Evolutionary conservation across 2,329 filamentous ascomycete species (phyloP).

Genomic region (Calonectria crousiana): DNA sequence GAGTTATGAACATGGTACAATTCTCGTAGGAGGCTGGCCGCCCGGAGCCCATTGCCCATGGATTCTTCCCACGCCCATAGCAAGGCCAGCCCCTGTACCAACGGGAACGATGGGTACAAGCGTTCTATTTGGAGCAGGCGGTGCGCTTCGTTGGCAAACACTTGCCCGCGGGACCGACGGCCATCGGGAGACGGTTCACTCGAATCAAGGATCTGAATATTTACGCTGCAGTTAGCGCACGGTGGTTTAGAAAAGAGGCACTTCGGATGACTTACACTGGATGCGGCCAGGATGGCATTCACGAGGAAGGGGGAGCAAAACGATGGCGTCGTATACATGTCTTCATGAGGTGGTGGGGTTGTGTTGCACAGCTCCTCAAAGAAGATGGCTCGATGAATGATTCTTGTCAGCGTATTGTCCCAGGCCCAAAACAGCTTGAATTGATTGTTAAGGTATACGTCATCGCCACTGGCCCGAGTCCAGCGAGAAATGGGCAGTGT

Average conservation of each 20-base stretch:
- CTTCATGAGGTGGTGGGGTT: not conserved
- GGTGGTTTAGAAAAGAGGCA: not conserved
- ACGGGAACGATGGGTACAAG: constrained; percentile 16
- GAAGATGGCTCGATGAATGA: constrained; percentile 34
- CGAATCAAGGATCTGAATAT: not conserved
- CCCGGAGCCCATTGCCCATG: constrained; percentile 20
- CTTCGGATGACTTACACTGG: constrained; percentile 25
- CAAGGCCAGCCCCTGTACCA: constrained; percentile 34
- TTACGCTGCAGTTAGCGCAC: not conserved
- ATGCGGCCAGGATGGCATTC: constrained; percentile 38
- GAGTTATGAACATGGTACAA: not conserved
- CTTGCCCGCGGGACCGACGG: not conserved
- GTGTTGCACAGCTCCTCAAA: constrained; percentile 22
- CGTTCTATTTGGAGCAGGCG: constrained; percentile 10
- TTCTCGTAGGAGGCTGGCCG: not conserved
- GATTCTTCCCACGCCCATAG: constrained; percentile 33
- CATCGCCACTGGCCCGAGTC: constrained; percentile 31
- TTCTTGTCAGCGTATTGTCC: constrained; percentile 32
- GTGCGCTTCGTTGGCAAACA: constrained; percentile 23
- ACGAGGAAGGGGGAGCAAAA: constrained; percentile 42
- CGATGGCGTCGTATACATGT: too few relatives aligned
- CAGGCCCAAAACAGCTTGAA: constrained; percentile 41
- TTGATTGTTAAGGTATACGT: constrained; percentile 31
- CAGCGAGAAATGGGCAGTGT: constrained; percentile 35
- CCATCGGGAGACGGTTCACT: not conserved